These are phyloP conservation scores for Abelmoschus esculentus DNA, from an alignment of 345 rosid genomes.

Conservation along the genomic window DNA sequence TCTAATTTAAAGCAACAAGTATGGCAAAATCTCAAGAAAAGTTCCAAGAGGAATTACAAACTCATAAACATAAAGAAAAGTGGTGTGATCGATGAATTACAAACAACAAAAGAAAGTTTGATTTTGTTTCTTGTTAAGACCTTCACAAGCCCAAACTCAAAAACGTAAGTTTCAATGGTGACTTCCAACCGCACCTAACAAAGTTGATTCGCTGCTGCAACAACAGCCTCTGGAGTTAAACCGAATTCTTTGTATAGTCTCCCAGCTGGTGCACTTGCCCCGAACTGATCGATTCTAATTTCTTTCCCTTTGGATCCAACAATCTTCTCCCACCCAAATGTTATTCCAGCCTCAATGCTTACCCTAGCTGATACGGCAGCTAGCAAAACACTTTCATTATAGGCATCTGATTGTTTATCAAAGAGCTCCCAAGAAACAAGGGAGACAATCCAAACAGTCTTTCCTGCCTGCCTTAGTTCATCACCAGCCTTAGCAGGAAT, in stretches of 20 bases:
- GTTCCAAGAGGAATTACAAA: not conserved
- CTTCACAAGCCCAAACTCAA: conserved; percentile 11
- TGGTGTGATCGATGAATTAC: conserved; percentile 16
- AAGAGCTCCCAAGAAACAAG: conserved; percentile 89
- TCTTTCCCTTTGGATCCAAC: conserved; percentile 74
- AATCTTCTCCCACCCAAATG: conserved; percentile 84
- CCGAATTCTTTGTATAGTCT: conserved; percentile 81
- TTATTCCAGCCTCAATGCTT: conserved; percentile 86
- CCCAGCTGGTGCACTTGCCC: conserved; percentile 94
- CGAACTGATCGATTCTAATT: conserved; percentile 71
- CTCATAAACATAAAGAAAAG: not conserved
- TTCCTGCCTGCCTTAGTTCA: conserved; percentile 75
- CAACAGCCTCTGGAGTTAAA: conserved; percentile 59
- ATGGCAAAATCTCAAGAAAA: not conserved
- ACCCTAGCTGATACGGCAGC: conserved; percentile 69
- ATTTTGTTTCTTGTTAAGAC: conserved; percentile 23
- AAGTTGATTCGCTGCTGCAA: conserved; percentile 65
- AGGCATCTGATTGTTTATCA: conserved; percentile 60
- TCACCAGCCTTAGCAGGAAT: conserved; percentile 78
- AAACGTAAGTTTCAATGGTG: not conserved
- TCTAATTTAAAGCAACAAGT: not conserved
- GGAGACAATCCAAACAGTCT: conserved; percentile 88
- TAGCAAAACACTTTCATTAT: conserved; percentile 89
- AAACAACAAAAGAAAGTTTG: conserved; percentile 21
- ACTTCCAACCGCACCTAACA: conserved; percentile 18